A percentile compares a stretch with the other conserved stretches of the same genome.
Conservation (phyloP, 176 grass and related monocot genomes). For the Rhynchospora pubera region DNA sequence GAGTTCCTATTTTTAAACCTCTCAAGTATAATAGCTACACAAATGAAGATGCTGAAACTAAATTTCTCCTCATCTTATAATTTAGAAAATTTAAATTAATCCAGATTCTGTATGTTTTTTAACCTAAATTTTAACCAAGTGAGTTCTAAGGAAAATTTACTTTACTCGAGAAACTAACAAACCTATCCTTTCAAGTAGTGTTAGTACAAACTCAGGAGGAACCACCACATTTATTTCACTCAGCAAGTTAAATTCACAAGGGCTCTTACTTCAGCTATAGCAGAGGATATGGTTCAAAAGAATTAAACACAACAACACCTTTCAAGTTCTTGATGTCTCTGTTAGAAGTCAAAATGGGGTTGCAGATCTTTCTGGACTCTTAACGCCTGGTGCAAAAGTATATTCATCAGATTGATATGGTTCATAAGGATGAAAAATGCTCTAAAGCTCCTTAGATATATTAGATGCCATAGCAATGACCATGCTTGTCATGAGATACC, state of each 20-base stretch:
- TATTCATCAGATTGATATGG: conserved; percentile 9
- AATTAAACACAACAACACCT: not conserved
- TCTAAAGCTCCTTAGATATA: conserved; percentile 8
- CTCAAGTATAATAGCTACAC: not conserved
- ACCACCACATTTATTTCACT: not conserved
- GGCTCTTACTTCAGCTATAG: conserved; percentile 8
- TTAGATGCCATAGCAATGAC: conserved; percentile 3
- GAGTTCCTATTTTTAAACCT: not conserved
- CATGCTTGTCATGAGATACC: conserved; percentile 12
- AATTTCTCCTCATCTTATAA: not conserved
- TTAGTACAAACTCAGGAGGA: not conserved
- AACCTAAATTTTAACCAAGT: not conserved
- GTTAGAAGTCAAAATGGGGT: conserved; percentile 8
- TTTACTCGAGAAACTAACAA: not conserved
- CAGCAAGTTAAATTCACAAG: not conserved
- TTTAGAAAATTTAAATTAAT: not conserved
- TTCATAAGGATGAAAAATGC: conserved; percentile 4
- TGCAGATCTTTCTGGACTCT: not conserved
- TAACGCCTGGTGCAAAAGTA: conserved; percentile 19
- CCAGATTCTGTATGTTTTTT: not conserved
- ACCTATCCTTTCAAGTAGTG: not conserved
- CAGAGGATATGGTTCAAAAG: conserved; percentile 12
- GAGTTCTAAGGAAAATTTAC: not conserved
- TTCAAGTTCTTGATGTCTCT: conserved; percentile 14
- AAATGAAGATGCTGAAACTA: not conserved